phyloP scores from a whole-genome alignment of 768 basidiomycete species.

The Polyporus arcularius region DNA sequence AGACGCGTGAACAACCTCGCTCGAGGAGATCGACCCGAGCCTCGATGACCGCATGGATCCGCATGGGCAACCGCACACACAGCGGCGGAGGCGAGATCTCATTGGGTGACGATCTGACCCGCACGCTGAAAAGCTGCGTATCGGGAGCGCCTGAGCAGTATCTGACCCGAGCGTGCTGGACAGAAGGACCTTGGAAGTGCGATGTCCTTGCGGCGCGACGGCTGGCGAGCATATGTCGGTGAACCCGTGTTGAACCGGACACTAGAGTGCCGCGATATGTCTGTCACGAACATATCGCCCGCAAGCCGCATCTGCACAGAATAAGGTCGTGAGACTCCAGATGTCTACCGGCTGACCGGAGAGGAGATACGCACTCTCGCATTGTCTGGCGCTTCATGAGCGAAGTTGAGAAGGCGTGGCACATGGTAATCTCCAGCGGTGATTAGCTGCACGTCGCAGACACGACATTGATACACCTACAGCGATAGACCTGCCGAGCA shows the following conservation, averaged over 20 bases:
- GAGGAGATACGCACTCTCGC: constrained; percentile 7
- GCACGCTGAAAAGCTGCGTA: constrained; percentile 1
- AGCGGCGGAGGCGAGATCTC: background rate
- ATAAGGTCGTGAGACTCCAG: constrained; percentile 1
- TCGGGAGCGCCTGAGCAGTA: constrained; percentile 8
- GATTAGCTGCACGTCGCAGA: too few relatives aligned
- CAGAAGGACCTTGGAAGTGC: constrained; percentile 3
- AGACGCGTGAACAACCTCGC: constrained; percentile 4
- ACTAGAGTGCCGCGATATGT: too few relatives aligned
- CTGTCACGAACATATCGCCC: too few relatives aligned
- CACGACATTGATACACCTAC: too few relatives aligned
- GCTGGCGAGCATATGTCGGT: constrained; percentile 10
- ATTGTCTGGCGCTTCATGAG: background rate
- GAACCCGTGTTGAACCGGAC: background rate
- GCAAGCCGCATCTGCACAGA: background rate
- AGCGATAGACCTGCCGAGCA: too few relatives aligned
- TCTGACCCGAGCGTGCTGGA: background rate
- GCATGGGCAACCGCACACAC: background rate
- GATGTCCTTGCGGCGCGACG: constrained; percentile 13
- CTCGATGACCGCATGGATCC: constrained; percentile 3
- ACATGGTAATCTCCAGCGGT: constrained; percentile 1
- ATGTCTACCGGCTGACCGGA: constrained; percentile 4
- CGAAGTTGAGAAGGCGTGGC: constrained; percentile 4
- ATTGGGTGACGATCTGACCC: background rate
- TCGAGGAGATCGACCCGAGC: background rate